These are phyloP conservation scores for Talaromyces sp. DNA, from an alignment of 2,329 filamentous ascomycete genomes.

Conservation along the genomic window DNA sequence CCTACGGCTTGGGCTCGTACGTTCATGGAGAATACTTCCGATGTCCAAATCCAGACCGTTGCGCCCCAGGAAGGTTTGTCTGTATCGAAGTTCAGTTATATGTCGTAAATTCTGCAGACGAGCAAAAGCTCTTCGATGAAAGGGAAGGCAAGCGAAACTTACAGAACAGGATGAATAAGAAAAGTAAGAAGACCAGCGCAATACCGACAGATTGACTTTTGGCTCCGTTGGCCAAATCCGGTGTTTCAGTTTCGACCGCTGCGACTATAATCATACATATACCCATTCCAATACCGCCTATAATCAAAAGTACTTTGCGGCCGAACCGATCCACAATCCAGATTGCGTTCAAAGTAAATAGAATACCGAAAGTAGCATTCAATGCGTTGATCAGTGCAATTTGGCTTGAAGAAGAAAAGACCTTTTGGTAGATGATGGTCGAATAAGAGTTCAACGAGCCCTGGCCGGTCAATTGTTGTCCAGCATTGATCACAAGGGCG, in stretches of 20 bases:
- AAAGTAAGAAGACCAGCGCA: conserved; percentile 62
- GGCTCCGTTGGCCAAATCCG: conserved; percentile 41
- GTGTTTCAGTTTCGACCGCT: conserved; percentile 53
- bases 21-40: conserved; percentile 65
- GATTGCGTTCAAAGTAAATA: conserved; percentile 67
- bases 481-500: conserved; percentile 62
- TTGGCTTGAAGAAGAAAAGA: conserved; percentile 53
- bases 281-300: conserved; percentile 63
- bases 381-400: conserved; percentile 70
- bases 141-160: background rate
- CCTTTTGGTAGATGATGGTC: conserved; percentile 67
- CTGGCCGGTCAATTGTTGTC: conserved; percentile 67
- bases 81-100: conserved; percentile 13
- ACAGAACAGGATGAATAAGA: conserved; percentile 54
- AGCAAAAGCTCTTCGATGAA: background rate
- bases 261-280: conserved; percentile 64
- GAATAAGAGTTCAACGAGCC: conserved; percentile 68
- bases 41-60: conserved; percentile 66
- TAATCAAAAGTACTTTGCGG: conserved; percentile 62
- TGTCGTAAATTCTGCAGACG: background rate
- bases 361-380: conserved; percentile 65
- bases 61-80: conserved; percentile 66
- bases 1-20: conserved; percentile 65
- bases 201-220: conserved; percentile 59
- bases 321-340: conserved; percentile 70